Base-by-base conservation (phyloP, 1,284 basidiomycete genomes). In the Retiboletus flavoniger region DNA sequence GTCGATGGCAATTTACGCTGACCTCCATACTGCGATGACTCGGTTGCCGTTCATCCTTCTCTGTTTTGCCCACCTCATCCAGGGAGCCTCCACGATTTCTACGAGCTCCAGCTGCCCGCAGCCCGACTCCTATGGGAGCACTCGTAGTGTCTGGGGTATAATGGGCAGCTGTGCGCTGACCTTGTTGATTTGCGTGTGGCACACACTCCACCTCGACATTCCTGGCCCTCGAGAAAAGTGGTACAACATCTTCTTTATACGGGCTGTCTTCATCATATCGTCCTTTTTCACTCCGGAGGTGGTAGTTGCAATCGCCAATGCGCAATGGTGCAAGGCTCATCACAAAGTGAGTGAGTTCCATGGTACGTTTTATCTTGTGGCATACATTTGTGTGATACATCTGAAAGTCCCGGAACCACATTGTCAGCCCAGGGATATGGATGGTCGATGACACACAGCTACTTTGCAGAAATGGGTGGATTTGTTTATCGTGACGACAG, bases 101-200 rank as follows among this genome's bases (percentile, higher is more conserved):
- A 50, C 34, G n/a, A 26, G 7, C 14, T 11, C 40, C 24, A 17
- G 11, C 26, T 44, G 24, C n/a, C 17, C 40, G 5, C 45, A 32
- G 3, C 4, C 34, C 3, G 28, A 35, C n/a, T n/a, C n/a, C n/a
- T n/a, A n/a, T 19, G 41, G 14, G 10, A 11, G 28, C 14, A 6
- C 35, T 2, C 54, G 47, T 3, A 52, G 24, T 13, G 3, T 55
- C 10, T 52, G 55, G 55, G 14, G 26, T 11, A 57, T 56, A 13
- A n/a, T 44, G 7, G 42, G 29, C 13, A 44, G 26, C 11, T 44
- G 42, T 29, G 26, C 28, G 11, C 6, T 44, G 28, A 44, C 42
- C 28, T 29, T 44, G 42, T 14, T 44, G 29, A 44, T 44, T 44
- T 31, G 29, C 13, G 19, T 44, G 7, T 44, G 42, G 42, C 42